Percentiles rank a stretch among this genome's conserved stretches.
phyloP scores from a whole-genome alignment of 1,284 basidiomycete species.

The Porodaedalea pini region DNA sequence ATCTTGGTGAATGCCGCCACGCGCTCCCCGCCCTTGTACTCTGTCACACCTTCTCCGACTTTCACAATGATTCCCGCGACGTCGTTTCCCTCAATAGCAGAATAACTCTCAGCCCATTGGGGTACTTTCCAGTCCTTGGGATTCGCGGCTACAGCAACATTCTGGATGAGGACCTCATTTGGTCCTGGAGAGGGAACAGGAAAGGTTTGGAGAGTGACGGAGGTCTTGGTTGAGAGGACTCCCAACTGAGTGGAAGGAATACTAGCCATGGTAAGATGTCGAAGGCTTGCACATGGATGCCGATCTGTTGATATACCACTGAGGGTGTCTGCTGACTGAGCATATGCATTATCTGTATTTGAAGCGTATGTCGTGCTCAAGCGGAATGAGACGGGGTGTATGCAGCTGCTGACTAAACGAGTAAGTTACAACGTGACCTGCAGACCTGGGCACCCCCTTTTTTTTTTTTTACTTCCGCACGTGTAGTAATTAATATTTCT shows the following conservation, averaged over 20 bases:
- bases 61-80: constrained; percentile 19
- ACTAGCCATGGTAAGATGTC: not conserved
- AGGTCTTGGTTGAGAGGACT: not conserved
- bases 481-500: no score
- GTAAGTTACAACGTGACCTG: no score
- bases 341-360: not conserved
- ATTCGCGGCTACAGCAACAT: constrained; percentile 31
- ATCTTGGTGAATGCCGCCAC: constrained; percentile 28
- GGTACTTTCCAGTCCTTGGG: constrained; percentile 33
- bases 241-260: constrained; percentile 7
- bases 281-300: not conserved
- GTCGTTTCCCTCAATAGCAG: constrained; percentile 22
- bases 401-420: no score
- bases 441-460: no score
- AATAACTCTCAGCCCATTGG: constrained; percentile 12
- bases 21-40: constrained; percentile 20
- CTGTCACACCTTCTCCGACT: constrained; percentile 20
- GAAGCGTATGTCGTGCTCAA: not conserved
- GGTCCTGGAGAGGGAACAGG: constrained; percentile 20
- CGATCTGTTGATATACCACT: not conserved
- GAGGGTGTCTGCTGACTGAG: not conserved
- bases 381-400: no score
- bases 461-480: no score
- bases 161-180: constrained; percentile 32
- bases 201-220: constrained; percentile 4